A percentile compares a stretch with the other conserved stretches of the same genome.
phyloP scores from a whole-genome alignment of 306 rosid genomes.

The Citrullus mucosospermus region DNA sequence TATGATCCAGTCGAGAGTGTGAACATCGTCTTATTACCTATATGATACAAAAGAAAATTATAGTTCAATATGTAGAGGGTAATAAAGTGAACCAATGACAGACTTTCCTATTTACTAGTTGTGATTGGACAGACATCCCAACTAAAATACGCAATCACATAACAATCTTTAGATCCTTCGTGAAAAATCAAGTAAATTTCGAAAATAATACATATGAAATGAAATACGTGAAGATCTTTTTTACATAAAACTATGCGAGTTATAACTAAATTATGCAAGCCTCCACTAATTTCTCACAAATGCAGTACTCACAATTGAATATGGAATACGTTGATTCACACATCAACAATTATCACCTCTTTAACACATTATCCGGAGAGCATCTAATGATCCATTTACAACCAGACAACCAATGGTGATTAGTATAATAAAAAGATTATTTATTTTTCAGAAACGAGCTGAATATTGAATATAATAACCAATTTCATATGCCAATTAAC shows the following conservation, averaged over 20 bases:
- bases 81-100: background rate
- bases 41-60: background rate
- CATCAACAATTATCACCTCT: background rate
- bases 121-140: background rate
- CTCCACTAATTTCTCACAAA: background rate
- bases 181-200: background rate
- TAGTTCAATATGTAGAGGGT: background rate
- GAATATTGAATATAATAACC: background rate
- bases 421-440: background rate
- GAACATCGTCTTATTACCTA: constrained; percentile 1
- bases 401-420: background rate
- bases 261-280: background rate
- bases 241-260: background rate
- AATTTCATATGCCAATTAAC: background rate
- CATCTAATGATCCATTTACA: background rate
- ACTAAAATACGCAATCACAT: background rate
- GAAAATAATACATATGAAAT: background rate
- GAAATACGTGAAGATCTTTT: background rate
- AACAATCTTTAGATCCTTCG: background rate
- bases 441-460: background rate
- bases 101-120: background rate
- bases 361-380: background rate
- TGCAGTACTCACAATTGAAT: background rate
- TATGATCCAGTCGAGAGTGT: background rate
- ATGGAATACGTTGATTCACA: background rate